These are phyloP conservation scores for Zygosaccharomyces rouxii DNA, from an alignment of 805 yeast genomes.

Conservation along the genomic window DNA sequence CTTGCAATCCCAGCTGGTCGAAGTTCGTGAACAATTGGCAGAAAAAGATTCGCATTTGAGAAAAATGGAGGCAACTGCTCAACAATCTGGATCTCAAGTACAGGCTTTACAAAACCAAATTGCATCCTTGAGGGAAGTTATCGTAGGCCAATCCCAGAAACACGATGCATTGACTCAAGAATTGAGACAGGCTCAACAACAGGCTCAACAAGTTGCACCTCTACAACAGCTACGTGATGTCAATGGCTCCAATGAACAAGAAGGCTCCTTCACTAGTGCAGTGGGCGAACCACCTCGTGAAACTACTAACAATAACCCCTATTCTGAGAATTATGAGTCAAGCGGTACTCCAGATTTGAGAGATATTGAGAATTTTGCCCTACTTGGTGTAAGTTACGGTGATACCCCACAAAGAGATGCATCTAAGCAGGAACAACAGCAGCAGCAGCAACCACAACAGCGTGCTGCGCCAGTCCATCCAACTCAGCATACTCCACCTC, in stretches of 20 bases:
- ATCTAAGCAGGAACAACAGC: conserved; percentile 15
- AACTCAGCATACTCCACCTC: conserved; percentile 4
- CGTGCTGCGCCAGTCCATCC: conserved; percentile 2
- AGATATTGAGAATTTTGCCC: conserved; percentile 33
- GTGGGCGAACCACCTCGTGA: background rate
- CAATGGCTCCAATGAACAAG: conserved; percentile 4
- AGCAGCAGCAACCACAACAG: conserved; percentile 13
- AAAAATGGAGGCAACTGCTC: conserved; percentile 5
- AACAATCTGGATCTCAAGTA: conserved; percentile 9
- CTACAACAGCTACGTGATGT: background rate
- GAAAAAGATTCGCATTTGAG: conserved; percentile 16
- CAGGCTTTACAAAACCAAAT: conserved; percentile 10
- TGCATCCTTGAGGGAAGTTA: conserved; percentile 11
- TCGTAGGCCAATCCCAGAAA: conserved; percentile 6
- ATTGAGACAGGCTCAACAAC: conserved; percentile 5
- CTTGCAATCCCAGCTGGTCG: conserved; percentile 13
- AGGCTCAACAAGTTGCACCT: conserved; percentile 1
- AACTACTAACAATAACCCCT: background rate
- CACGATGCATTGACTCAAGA: conserved; percentile 13
- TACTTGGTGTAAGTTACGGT: conserved; percentile 31
- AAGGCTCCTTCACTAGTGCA: conserved; percentile 2
- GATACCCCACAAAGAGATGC: conserved; percentile 23
- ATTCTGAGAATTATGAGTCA: conserved; percentile 13
- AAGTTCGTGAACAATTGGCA: conserved; percentile 16
- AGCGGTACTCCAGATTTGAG: conserved; percentile 34